These are phyloP conservation scores for Primulina tabacum DNA, from an alignment of 257 asterid genomes.

Conservation along the genomic window DNA sequence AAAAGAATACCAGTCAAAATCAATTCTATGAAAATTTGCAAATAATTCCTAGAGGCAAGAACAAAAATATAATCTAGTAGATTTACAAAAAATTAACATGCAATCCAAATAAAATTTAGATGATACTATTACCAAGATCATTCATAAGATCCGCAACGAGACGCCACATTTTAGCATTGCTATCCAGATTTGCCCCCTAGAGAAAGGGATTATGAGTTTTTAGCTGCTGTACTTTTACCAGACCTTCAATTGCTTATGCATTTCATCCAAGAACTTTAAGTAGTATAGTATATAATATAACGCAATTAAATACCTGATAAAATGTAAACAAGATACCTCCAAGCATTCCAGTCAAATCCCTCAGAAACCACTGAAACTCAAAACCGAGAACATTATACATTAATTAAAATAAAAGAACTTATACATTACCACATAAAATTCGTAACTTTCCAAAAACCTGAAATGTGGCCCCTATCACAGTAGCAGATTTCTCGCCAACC, in stretches of 20 bases:
- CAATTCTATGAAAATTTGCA: not conserved
- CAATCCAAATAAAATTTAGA: conserved; percentile 4
- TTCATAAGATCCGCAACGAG: conserved; percentile 99
- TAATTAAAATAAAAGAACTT: conserved; percentile 5
- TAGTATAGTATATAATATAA: not conserved
- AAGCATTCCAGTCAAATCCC: conserved; percentile 97
- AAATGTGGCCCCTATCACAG: conserved; percentile 94
- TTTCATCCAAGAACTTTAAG: conserved; percentile 5
- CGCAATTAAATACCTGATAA: conserved; percentile 64
- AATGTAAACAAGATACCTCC: conserved; percentile 88
- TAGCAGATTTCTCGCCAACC: conserved; percentile 95
- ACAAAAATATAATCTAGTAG: not conserved
- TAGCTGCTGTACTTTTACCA: conserved; percentile 17
- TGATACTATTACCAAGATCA: conserved; percentile 62
- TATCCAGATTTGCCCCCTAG: conserved; percentile 91
- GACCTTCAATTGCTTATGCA: not conserved
- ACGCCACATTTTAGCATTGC: conserved; percentile 99
- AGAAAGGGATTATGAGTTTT: conserved; percentile 1
- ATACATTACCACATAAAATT: not conserved
- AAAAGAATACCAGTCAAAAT: not conserved
- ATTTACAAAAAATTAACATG: not conserved
- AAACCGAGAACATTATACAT: conserved; percentile 10
- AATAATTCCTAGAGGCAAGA: not conserved
- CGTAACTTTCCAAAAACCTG: conserved; percentile 43
- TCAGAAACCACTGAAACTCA: conserved; percentile 76